These are phyloP conservation scores for Leucaena leucocephala DNA, from an alignment of 306 rosid species.

Conservation along the genomic window DNA sequence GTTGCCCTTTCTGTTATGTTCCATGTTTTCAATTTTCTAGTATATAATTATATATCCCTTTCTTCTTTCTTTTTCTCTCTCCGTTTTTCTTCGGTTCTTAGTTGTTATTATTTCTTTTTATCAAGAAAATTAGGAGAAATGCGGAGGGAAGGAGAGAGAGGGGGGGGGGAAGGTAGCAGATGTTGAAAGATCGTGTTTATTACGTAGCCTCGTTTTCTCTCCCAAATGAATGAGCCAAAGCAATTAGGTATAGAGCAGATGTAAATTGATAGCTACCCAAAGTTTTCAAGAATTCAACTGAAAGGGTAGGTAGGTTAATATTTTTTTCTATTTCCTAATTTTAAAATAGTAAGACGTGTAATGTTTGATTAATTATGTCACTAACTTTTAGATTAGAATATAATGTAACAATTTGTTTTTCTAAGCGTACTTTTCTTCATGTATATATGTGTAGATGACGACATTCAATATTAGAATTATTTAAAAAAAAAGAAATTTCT, in stretches of 20 bases:
- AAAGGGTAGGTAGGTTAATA: conserved; percentile 42
- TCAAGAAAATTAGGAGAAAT: conserved; percentile 28
- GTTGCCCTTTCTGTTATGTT: background rate
- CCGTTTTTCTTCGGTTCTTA: background rate
- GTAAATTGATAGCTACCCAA: conserved; percentile 64
- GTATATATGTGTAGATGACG: background rate
- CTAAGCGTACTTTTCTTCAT: background rate
- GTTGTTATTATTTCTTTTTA: background rate
- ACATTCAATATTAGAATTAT: background rate
- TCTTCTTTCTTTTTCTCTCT: background rate
- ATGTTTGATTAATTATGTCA: conserved; percentile 1
- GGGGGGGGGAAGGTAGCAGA: background rate
- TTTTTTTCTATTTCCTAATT: conserved; percentile 32
- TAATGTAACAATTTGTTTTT: background rate
- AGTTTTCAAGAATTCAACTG: conserved; percentile 35
- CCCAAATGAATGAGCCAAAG: conserved; percentile 24
- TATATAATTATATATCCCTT: too few species aligned
- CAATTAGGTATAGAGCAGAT: conserved; percentile 67
- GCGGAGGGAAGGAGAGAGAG: conserved; percentile 14
- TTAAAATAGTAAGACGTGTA: background rate
- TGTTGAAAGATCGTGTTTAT: conserved; percentile 26
- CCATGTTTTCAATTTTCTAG: background rate
- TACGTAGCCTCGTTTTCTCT: conserved; percentile 14
- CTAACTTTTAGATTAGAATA: background rate
- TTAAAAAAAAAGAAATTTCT: background rate